Percentiles rank a stretch among this genome's conserved stretches.
Conservation (phyloP, 2,329 filamentous ascomycete species). For the Cadophora sp. region DNA sequence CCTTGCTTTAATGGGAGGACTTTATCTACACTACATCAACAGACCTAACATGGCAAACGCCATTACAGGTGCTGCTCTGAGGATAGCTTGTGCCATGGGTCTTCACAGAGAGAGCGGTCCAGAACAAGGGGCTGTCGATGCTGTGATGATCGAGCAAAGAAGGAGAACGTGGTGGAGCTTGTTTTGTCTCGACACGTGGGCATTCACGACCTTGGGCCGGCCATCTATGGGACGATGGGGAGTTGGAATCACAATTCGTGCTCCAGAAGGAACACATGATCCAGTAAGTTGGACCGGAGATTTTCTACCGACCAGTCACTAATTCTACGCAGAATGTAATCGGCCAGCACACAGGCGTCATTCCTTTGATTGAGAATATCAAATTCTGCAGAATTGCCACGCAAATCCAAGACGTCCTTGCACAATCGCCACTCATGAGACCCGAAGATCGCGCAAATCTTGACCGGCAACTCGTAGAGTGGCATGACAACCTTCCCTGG, state of each 20-base stretch:
- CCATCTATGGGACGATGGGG: conserved; percentile 74
- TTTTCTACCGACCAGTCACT: conserved; percentile 22
- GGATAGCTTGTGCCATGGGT: conserved; percentile 77
- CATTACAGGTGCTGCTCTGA: conserved; percentile 71
- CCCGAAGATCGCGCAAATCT: conserved; percentile 69
- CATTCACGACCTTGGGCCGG: conserved; percentile 71
- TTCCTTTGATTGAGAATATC: conserved; percentile 78
- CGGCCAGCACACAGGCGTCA: conserved; percentile 67
- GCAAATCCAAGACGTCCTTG: conserved; percentile 77
- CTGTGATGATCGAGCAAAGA: conserved; percentile 62
- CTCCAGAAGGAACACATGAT: conserved; percentile 55
- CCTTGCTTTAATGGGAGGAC: conserved; percentile 73
- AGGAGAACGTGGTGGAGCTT: conserved; percentile 78
- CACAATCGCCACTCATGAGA: conserved; percentile 71
- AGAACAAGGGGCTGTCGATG: conserved; percentile 31
- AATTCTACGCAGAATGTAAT: conserved; percentile 48
- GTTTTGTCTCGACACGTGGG: conserved; percentile 78
- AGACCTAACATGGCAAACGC: conserved; percentile 79
- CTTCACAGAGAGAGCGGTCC: conserved; percentile 68
- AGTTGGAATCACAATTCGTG: conserved; percentile 69
- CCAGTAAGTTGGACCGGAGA: conserved; percentile 33
- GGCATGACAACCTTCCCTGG: conserved; percentile 75
- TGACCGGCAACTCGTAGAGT: conserved; percentile 72
- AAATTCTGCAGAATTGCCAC: conserved; percentile 82
- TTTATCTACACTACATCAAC: conserved; percentile 81